Base-by-base conservation (phyloP, 2,329 filamentous ascomycete genomes). In the Proliferodiscus dingleyae region DNA sequence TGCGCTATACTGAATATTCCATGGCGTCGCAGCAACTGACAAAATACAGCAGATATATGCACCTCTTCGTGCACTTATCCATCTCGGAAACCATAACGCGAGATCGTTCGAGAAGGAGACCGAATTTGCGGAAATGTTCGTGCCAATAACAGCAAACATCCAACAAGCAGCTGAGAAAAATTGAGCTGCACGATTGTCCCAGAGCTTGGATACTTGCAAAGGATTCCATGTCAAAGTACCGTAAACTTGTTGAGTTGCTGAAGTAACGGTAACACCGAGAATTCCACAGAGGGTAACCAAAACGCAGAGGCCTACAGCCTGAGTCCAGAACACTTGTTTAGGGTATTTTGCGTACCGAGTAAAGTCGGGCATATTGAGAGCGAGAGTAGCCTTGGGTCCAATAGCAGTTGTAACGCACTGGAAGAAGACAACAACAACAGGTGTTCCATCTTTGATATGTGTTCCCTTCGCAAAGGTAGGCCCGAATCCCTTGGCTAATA, bases 31-130 rank as follows among this genome's bases (percentile, higher is more conserved):
- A 2, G 66, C 68, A 66, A 71, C 72, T 1, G 58, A 57, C 16
- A 72, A 55, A 0, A 72, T 56, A 2, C 68, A 68, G 41, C 68
- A 68, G 11, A 73, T 53, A 3, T 73, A 57, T 29, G 67, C 66
- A 2, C 71, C 71, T 9, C 71, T 63, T 9, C 68, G 60, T 39
- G 74, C 71, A 57, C 76, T 75, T 53, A 78, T 62, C 56, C 68
- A 77, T 16, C 64, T 64, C 0, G 75, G 74, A 38, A 74, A 70
- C 5, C 77, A 58, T 1, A 70, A 68, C 0, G 69, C 71, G 38
- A 77, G 55, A 30, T 65, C 52, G 4, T 66, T 57, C 3, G 59
- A 54, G 21, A 67, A 62, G 5, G 53, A 50, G 2, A 59, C 58
- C 0, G 68, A 65, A 22, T 71, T 56, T 15, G 68, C 69, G 22